A percentile compares a stretch with the other conserved stretches of the same genome.
phyloP scores from a whole-genome alignment of 2,329 filamentous ascomycete genomes.

The Diaporthe velutina region DNA sequence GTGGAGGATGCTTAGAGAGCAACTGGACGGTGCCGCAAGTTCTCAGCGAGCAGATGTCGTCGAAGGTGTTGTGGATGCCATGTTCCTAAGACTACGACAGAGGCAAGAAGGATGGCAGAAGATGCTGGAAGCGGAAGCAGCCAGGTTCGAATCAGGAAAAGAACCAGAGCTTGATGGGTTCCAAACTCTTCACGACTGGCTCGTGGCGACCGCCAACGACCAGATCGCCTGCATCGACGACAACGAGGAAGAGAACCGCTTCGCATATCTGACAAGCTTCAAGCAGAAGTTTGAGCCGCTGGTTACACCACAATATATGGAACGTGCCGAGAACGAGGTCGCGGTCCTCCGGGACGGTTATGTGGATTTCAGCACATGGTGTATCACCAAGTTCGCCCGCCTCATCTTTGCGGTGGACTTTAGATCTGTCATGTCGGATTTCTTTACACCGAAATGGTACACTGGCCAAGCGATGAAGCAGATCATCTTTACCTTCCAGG shows the following conservation, averaged over 20 bases:
- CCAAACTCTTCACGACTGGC: conserved; percentile 92
- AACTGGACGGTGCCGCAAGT: conserved; percentile 85
- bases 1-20: conserved; percentile 97
- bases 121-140: conserved; percentile 88
- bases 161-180: conserved; percentile 73
- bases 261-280: conserved; percentile 90
- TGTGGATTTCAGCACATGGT: conserved; percentile 94
- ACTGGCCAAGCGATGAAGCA: conserved; percentile 87
- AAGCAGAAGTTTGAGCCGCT: conserved; percentile 84
- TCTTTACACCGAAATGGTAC: conserved; percentile 96
- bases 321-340: conserved; percentile 80
- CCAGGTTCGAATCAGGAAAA: conserved; percentile 74
- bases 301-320: conserved; percentile 84
- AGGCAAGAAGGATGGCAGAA: conserved; percentile 89
- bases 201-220: conserved; percentile 96
- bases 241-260: conserved; percentile 78
- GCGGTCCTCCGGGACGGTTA: conserved; percentile 87
- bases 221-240: conserved; percentile 99
- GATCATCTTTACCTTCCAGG: conserved; percentile 94
- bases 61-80: conserved; percentile 95
- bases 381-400: conserved; percentile 86
- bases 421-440: conserved; percentile 82
- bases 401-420: conserved; percentile 95
- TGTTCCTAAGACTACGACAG: conserved; percentile 87
- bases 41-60: conserved; percentile 91